These are phyloP conservation scores for Claviceps pazoutovae DNA, from an alignment of 2,329 filamentous ascomycete genomes.

Conservation along the genomic window DNA sequence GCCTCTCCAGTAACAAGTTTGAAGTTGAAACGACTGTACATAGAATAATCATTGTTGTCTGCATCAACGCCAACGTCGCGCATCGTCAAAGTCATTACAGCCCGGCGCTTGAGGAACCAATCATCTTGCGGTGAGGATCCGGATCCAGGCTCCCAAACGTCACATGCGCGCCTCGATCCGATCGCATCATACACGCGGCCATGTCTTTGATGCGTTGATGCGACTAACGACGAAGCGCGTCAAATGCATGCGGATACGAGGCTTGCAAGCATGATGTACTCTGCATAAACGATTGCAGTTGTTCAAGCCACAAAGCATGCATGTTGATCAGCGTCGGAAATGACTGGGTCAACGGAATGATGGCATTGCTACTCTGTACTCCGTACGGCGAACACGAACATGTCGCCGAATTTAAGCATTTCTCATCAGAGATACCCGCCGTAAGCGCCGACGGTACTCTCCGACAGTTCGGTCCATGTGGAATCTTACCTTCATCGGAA, in stretches of 20 bases:
- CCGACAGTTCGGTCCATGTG: no score
- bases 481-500: no score
- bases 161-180: neutral
- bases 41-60: neutral
- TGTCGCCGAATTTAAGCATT: no score
- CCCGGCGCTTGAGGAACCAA: neutral
- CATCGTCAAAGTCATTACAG: neutral
- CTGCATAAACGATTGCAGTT: neutral
- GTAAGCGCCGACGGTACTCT: neutral
- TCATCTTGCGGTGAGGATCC: neutral
- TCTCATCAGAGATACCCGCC: neutral
- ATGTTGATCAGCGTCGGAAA: no score
- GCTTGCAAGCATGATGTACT: neutral
- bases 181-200: neutral
- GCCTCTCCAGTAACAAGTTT: no score
- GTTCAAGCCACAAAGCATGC: neutral
- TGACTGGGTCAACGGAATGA: no score
- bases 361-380: no score
- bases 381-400: no score
- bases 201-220: neutral
- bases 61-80: neutral
- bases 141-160: neutral
- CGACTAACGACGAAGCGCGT: neutral
- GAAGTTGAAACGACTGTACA: no score
- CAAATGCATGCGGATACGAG: neutral